A percentile compares a stretch with the other conserved stretches of the same genome.
These are phyloP conservation scores for Rutstroemia sp. DNA, from an alignment of 2,329 filamentous ascomycete species.

Conservation along the genomic window DNA sequence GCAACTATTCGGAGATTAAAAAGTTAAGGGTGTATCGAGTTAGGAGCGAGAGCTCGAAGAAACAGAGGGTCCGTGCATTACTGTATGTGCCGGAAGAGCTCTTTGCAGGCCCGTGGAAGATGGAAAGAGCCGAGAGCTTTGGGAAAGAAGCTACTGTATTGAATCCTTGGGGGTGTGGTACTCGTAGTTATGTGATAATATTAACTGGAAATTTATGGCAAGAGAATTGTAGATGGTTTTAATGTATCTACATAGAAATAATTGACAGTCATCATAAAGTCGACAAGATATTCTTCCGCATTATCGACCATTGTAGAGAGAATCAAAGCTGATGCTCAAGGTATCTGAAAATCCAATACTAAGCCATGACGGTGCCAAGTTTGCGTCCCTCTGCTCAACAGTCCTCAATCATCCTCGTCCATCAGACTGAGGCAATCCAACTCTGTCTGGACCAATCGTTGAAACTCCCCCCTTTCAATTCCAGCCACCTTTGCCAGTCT, in stretches of 20 bases:
- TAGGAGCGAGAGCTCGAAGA: not conserved
- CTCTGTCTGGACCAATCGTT: constrained; percentile 62
- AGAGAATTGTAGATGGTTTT: no score
- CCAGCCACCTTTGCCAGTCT: constrained; percentile 62
- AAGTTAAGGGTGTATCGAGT: not conserved
- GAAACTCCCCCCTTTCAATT: constrained; percentile 69
- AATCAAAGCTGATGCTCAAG: no score
- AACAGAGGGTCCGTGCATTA: not conserved
- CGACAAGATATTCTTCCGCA: no score
- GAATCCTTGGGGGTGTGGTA: not conserved
- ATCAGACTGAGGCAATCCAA: constrained; percentile 62
- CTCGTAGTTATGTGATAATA: no score
- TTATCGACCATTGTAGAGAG: no score
- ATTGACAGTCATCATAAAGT: no score
- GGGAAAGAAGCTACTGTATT: not conserved
- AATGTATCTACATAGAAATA: no score
- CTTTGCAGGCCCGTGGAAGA: not conserved
- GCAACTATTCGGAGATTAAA: constrained; percentile 2
- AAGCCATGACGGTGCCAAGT: not conserved
- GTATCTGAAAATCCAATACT: no score
- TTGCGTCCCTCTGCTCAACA: not conserved
- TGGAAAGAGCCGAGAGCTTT: not conserved
- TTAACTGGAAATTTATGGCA: no score
- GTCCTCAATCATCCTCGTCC: constrained; percentile 40
- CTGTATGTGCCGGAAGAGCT: not conserved